phyloP scores from a whole-genome alignment of 2,329 filamentous ascomycete genomes.

The Stachybotrys chartarum region DNA sequence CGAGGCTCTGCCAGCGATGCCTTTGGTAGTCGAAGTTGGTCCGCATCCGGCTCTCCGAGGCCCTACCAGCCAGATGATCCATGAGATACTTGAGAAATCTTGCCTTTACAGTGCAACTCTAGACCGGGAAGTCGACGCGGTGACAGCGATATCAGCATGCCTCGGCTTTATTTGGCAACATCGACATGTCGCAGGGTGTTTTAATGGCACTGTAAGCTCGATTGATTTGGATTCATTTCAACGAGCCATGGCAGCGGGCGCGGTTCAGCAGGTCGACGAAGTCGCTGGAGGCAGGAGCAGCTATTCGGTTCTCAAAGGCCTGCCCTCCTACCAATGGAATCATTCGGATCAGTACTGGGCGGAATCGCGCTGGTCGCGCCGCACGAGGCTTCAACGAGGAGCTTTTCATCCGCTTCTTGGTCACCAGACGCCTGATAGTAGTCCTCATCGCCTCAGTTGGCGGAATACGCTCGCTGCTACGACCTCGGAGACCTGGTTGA shows the following conservation, averaged over 20 bases:
- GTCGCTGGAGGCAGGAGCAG: background rate
- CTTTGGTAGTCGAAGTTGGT: background rate
- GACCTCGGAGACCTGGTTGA: constrained; percentile 27
- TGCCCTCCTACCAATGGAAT: background rate
- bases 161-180: background rate
- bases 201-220: no score
- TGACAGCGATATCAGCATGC: background rate
- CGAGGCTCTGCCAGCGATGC: background rate
- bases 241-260: background rate
- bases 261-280: background rate
- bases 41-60: background rate
- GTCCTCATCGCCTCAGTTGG: constrained; percentile 10
- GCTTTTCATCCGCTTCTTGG: background rate
- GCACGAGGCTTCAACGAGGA: background rate
- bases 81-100: background rate
- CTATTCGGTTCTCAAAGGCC: background rate
- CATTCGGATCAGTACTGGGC: background rate
- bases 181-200: background rate
- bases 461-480: constrained; percentile 11
- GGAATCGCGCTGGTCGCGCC: background rate
- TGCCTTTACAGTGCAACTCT: background rate
- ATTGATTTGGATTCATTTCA: background rate
- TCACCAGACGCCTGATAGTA: background rate
- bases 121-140: background rate
- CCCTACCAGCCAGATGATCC: background rate